Base-by-base conservation (phyloP, 306 rosid genomes). In the Cicer pinnatifidum region DNA sequence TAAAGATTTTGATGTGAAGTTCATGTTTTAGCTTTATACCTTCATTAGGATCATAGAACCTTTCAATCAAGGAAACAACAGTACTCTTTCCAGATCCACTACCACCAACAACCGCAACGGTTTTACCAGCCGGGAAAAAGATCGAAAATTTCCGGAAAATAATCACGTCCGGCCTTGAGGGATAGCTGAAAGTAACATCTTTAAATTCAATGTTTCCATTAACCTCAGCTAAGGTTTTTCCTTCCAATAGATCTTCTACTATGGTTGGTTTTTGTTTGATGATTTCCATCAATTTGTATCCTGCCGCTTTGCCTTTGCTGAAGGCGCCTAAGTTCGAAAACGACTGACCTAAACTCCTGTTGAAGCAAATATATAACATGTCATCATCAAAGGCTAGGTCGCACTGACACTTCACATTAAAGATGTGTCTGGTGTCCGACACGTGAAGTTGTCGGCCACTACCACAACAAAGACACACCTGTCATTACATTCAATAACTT, bases 1-100 rank as follows among this genome's bases (percentile, higher is more conserved):
- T 40, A 48, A 9, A 12, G 23, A 67, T 1, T 9, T 58, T 51
- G 19, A 35, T 5, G 52, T 53, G 51, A 43, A 20, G 33, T 50
- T 69, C 58, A 47, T 46, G 35, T 60, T 48, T 6, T 12, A 54
- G 33, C 35, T 59, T 15, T 19, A 3, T 87, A 91, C 99, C 99
- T 57, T 90, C 96, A 78, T 70, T 95, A 38, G 99, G 99, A 85
- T 95, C 99, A 17, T 95, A 95, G 85, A 95, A 95, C 82, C 99
- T 87, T 78, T 95, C 99, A 11, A 95, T 95, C 68, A 95, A 78
- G 71, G 97, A 91, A 40, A 95, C 97, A n/a, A 95, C 97, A 0
- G 99, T 95, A 79, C 99, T 95, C 82, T 91, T 95, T 20, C 99
- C 99, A 0, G 99, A 95, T 43, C 99, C 99, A 63, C 99, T 95